phyloP scores from a whole-genome alignment of 169 alveolate species.

The Plasmodium vinckei region DNA sequence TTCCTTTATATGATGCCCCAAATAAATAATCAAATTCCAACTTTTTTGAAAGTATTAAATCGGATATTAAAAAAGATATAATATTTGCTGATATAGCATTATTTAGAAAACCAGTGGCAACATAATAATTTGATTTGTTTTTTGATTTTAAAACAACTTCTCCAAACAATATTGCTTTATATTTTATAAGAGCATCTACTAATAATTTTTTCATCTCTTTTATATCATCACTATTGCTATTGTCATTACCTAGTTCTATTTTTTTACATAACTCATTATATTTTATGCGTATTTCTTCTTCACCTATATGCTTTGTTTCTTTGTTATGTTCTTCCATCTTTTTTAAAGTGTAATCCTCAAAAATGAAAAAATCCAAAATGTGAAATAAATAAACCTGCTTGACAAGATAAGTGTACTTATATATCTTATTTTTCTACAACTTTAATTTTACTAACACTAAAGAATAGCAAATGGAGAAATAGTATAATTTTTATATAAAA shows the following conservation, averaged over 20 bases:
- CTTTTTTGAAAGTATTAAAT: conserved; percentile 38
- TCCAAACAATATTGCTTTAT: conserved; percentile 58
- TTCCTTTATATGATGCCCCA: conserved; percentile 62
- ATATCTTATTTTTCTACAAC: too few relatives aligned
- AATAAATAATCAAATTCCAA: conserved; percentile 26
- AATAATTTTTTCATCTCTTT: conserved; percentile 44
- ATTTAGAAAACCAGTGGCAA: conserved; percentile 56
- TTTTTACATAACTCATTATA: conserved; percentile 12
- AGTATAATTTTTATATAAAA: too few relatives aligned
- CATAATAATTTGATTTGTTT: conserved; percentile 50
- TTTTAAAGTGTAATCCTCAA: not conserved
- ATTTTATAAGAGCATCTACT: conserved; percentile 23
- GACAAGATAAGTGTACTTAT: too few relatives aligned
- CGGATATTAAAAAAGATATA: conserved; percentile 43
- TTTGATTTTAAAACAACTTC: conserved; percentile 55
- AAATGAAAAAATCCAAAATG: not conserved
- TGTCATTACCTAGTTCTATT: conserved; percentile 19
- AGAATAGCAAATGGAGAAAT: too few relatives aligned
- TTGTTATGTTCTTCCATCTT: not conserved
- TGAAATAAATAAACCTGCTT: not conserved
- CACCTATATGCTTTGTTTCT: conserved; percentile 2
- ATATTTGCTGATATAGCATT: conserved; percentile 47
- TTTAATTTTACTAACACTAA: too few relatives aligned
- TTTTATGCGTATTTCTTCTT: conserved; percentile 26
- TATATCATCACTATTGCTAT: not conserved